Conservation (phyloP, 192 early-diverging fungal genomes). For the Coemansia sp. region DNA sequence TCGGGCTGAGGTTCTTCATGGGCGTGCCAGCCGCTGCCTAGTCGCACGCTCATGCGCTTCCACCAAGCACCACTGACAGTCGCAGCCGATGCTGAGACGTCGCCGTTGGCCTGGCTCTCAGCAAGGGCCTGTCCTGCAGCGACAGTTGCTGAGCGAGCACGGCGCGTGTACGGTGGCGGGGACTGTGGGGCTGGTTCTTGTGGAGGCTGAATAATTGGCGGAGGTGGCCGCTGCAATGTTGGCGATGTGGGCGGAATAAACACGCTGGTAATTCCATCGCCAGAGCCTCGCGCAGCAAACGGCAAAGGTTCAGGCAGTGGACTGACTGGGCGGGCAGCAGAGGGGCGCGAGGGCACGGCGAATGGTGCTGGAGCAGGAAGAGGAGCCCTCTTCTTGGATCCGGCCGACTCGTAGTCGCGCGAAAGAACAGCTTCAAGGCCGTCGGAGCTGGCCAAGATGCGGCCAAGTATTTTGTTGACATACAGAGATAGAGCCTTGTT, state of each 20-base stretch:
- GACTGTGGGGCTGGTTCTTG: constrained; percentile 7
- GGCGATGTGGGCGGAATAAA: constrained; percentile 50
- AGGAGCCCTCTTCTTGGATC: constrained; percentile 8
- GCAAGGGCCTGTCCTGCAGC: constrained; percentile 23
- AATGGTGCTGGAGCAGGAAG: neutral
- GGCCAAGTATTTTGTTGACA: constrained; percentile 74
- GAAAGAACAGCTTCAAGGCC: constrained; percentile 52
- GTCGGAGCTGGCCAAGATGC: constrained; percentile 67
- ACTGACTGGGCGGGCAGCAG: constrained; percentile 11
- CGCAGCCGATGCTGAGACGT: constrained; percentile 20
- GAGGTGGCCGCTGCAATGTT: constrained; percentile 12
- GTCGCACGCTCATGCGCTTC: constrained; percentile 52
- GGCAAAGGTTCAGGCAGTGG: constrained; percentile 16
- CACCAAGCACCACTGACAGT: constrained; percentile 38
- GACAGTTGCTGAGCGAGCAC: constrained; percentile 45
- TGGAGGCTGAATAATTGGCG: neutral
- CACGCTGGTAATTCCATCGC: constrained; percentile 55
- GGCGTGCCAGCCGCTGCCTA: constrained; percentile 27
- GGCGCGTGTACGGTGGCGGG: constrained; percentile 34
- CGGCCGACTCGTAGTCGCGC: constrained; percentile 48
- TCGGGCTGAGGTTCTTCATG: constrained; percentile 22
- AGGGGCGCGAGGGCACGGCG: constrained; percentile 11
- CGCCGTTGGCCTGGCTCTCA: constrained; percentile 2
- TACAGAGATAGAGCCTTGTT: constrained; percentile 72
- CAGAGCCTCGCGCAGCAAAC: constrained; percentile 33